Base-by-base conservation (phyloP, 306 rosid species). In the Ormosia emarginata region DNA sequence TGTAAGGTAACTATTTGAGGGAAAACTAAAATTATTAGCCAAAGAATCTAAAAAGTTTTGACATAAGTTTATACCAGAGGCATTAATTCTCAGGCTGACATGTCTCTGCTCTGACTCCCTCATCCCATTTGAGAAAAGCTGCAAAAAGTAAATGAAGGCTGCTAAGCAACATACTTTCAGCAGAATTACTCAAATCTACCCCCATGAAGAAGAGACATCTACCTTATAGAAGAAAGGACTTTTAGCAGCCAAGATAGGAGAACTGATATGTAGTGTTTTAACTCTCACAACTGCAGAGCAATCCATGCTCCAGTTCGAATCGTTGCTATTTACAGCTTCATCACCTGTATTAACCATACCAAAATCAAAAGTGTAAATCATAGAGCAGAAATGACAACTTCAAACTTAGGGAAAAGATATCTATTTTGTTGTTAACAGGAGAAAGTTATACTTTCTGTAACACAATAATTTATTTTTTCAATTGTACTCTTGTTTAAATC, bases 61-160 rank as follows among this genome's bases (percentile, higher is more conserved):
- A 47, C 30, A 43, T 64, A 75, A 67, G 53, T 65, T 63, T 43
- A 46, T 87, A 94, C 99, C 99, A 11, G 98, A 92, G 46, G 97
- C 98, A 82, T 85, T 92, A 69, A 96, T 91, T 67, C 97, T 91
- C 71, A 96, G 84, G 70, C 95, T 91, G 63, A 94, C 97, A 69
- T 91, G 96, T 75, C 99, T 88, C 57, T 92, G 93, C 75, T 94
- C 99, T 30, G 99, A 96, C 86, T 96, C 98, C 87, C 89, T 96
- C 98, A 94, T 96, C 79, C 98, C 98, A 79, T 94, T 96, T 9
- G 99, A 96, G 83, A 96, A 96, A 64, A 96, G 91, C 99, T 96
- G 86, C 41, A 65, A 15, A 40, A 71, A 33, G 64, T 18, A 77
- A 43, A 83, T 67, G 56, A 77, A 78, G 75, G 44, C 30, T 0